Evolutionary conservation across 2,329 filamentous ascomycete genomes (phyloP), one percentile per base, ranked within the genome.

Genomic region (Pseudocercospora cruenta): DNA sequence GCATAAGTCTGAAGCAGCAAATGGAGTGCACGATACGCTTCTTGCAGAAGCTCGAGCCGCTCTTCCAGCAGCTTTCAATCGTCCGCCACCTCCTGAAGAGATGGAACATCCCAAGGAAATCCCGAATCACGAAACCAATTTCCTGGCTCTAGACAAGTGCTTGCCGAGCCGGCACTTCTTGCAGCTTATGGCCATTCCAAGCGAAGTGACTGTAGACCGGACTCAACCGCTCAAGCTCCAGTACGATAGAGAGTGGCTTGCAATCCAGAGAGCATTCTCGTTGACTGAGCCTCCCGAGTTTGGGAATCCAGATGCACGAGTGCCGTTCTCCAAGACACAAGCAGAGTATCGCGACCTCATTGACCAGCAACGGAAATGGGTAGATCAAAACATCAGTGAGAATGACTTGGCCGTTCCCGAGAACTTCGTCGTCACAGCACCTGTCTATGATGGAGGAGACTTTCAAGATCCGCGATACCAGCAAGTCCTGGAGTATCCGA

Each of bases 221-320:
- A 60, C 73, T 16, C 79, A 82, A 1, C 88, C 88, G 0, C 86
- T 88, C 71, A 82, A 81, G 10, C 83, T 97, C 0, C 82, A 88
- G 57, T 98, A 99, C 76, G 95, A 99, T 78, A 88, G 90, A 10
- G 95, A 99, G 80, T 99, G 94, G 94, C 88, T 99, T 7, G 91
- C 95, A 49, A 97, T 99, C 69, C 94, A 90, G 12, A 91, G 94
- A 49, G 90, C 89, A 7, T 96, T 98, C 75, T 87, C 91, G 47
- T 73, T 82, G 2, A 84, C 87, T 47, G 73, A 82, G 51, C 74
- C 78, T 31, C 83, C 95, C 1, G 79, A 81, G 1, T 81, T 94
- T 43, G 91, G 92, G 65, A 83, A 90, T 69, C 83, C 82, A 4
- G 76, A 80, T 7, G 84, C 85, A 1, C 78, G 79, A 45, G 79